Evolutionary conservation across 371 early-diverging fungal genomes (phyloP).

Genomic region (Rhizopus sp.): DNA sequence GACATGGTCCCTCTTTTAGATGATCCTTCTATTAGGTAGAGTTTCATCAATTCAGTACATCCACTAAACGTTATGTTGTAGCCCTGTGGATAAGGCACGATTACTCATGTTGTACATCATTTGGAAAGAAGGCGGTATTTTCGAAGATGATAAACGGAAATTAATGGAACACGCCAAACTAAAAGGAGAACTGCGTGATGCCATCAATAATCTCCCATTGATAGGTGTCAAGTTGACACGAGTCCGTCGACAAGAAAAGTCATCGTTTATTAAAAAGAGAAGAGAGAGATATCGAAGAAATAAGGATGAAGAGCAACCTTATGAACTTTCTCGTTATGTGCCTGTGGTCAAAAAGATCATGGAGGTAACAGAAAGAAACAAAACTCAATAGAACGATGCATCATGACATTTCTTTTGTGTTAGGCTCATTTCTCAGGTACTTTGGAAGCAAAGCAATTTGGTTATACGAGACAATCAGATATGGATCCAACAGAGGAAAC

Average conservation of each 20-base stretch:
- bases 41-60: too few species aligned
- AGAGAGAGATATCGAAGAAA: slow-evolving; percentile 26
- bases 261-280: slow-evolving; percentile 32
- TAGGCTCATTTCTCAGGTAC: slow-evolving; percentile 59
- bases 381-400: neutral
- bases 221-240: slow-evolving; percentile 64
- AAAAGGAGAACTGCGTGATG: slow-evolving; percentile 64
- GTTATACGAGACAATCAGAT: slow-evolving; percentile 57
- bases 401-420: neutral
- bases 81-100: slow-evolving; percentile 81
- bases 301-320: slow-evolving; percentile 45
- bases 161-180: slow-evolving; percentile 78
- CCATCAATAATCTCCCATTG: slow-evolving; percentile 72
- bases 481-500: slow-evolving; percentile 46
- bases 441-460: slow-evolving; percentile 55
- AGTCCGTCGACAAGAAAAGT: slow-evolving; percentile 36
- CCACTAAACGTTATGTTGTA: slow-evolving; percentile 9
- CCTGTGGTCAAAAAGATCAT: slow-evolving; percentile 59
- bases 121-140: slow-evolving; percentile 65
- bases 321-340: slow-evolving; percentile 71
- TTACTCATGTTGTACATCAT: slow-evolving; percentile 86
- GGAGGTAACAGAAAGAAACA: slow-evolving; percentile 32
- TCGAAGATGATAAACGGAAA: slow-evolving; percentile 72
- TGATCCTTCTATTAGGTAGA: slow-evolving; percentile 57
- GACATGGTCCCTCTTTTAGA: slow-evolving; percentile 89